Evolutionary conservation across 2,329 filamentous ascomycete genomes (phyloP).

Genomic region (Balansia obtecta): DNA sequence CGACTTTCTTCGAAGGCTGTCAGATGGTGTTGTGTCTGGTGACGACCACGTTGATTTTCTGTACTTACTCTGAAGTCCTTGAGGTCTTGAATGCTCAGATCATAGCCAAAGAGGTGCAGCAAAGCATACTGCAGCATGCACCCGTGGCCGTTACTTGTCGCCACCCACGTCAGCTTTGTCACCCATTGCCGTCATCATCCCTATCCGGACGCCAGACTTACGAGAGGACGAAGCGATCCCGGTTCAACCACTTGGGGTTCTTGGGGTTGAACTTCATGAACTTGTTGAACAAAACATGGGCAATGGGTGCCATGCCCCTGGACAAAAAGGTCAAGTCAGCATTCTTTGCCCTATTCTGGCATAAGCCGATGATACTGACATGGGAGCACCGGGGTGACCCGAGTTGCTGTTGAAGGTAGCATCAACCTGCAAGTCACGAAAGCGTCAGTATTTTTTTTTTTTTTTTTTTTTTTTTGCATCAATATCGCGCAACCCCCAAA

Average conservation of each 20-base stretch:
- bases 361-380: slow-evolving; percentile 41
- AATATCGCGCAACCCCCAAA: slow-evolving; percentile 2
- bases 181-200: not conserved
- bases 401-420: slow-evolving; percentile 93
- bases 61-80: slow-evolving; percentile 87
- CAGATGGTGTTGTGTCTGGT: not conserved
- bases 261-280: slow-evolving; percentile 99
- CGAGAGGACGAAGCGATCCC: slow-evolving; percentile 98
- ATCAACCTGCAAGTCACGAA: slow-evolving; percentile 60
- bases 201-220: slow-evolving; percentile 35
- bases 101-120: slow-evolving; percentile 92
- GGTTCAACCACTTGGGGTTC: slow-evolving; percentile 94
- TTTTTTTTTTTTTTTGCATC: no score
- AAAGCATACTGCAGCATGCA: slow-evolving; percentile 99
- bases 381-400: slow-evolving; percentile 95
- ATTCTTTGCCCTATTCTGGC: not conserved
- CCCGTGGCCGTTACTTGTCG: slow-evolving; percentile 79
- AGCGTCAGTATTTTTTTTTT: no score
- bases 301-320: slow-evolving; percentile 78
- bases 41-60: not conserved
- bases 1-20: slow-evolving; percentile 29
- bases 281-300: slow-evolving; percentile 97
- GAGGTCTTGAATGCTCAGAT: slow-evolving; percentile 74
- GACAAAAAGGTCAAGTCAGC: slow-evolving; percentile 18
- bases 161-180: slow-evolving; percentile 2